Base-by-base conservation (phyloP, 352 stramenopile genomes). In the Elongisporangium senticosum region DNA sequence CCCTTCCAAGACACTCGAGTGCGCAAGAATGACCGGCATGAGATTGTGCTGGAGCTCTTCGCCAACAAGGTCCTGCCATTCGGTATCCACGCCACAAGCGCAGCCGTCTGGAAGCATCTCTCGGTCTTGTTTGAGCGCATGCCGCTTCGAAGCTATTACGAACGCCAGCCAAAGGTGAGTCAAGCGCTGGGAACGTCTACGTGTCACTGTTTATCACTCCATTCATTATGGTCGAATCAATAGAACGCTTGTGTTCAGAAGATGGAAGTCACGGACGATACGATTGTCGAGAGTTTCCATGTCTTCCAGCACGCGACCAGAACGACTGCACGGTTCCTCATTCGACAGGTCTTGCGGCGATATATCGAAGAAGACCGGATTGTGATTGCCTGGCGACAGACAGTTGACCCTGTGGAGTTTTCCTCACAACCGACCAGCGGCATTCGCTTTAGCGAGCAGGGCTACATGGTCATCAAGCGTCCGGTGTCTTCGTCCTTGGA, bases 371-470 rank as follows among this genome's bases (percentile, higher is more conserved):
- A 61, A 4, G 13, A 56, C 13, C 52, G 51, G 15, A 53, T 62
- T 37, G 68, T 73, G 10, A 49, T 76, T 37, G 71, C 75, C 23
- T 90, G 77, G 77, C 72, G 66, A 24, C 75, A 77, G 19, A 77
- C 71, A 24, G 77, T 87, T 55, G 68, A 90, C 15, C 74, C 77
- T 5, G 61, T 80, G 19, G 69, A 84, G 56, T 87, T 88, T 58
- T 72, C 71, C 47, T 62, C 67, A 13, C 69, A 81, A 51, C 61
- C 69, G 37, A 56, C 87, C 7, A 55, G 71, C 6, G 75, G 74
- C 28, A 63, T 81, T 50, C 75, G 71, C 55, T 88, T 90, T 55
- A 62, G 69, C 15, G 80, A 90, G 51, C 76, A 78, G 58, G 80
- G 77, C 2, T 83, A 80, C 47, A 77, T 86, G 33, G 65, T 86